Conservation (phyloP, 164 flowering plant genomes). For the Liquidambar formosana region DNA sequence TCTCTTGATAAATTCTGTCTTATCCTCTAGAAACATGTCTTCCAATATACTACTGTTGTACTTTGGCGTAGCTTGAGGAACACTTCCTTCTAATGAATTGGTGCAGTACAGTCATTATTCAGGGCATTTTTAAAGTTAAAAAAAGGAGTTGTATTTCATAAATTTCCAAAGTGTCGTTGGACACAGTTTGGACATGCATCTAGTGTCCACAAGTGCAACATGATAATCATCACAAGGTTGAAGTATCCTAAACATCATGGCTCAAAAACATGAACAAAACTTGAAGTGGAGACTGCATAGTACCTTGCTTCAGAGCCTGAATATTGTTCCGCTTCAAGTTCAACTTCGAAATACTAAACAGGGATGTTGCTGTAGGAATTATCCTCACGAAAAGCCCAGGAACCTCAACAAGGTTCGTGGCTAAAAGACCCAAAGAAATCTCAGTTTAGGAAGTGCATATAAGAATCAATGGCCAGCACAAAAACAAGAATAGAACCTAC, state of each 20-base stretch:
- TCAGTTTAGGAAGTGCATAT: not conserved
- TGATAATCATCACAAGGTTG: too few species aligned
- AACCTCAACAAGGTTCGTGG: slow-evolving; percentile 37
- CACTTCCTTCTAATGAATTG: slow-evolving; percentile 26
- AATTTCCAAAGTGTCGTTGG: too few species aligned
- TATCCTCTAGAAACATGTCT: slow-evolving; percentile 81
- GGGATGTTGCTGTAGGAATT: slow-evolving; percentile 71
- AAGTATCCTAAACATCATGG: not conserved
- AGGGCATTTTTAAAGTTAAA: too few species aligned
- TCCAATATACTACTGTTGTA: slow-evolving; percentile 89
- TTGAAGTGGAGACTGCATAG: not conserved
- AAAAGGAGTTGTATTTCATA: too few species aligned
- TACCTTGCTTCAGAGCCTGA: slow-evolving; percentile 62
- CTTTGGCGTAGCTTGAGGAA: slow-evolving; percentile 59
- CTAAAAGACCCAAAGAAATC: slow-evolving; percentile 28
- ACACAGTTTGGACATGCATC: too few species aligned
- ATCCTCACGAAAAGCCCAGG: slow-evolving; percentile 59
- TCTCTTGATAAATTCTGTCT: slow-evolving; percentile 47
- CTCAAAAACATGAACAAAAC: slow-evolving; percentile 3
- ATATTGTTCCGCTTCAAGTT: slow-evolving; percentile 63
- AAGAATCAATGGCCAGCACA: not conserved
- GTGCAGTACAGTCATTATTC: not conserved
- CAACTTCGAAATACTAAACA: slow-evolving; percentile 60
- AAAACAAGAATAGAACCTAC: not conserved
- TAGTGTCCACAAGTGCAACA: too few species aligned